These are phyloP conservation scores for Moesziomyces aphidis DNA, from an alignment of 1,284 basidiomycete genomes.

Conservation along the genomic window DNA sequence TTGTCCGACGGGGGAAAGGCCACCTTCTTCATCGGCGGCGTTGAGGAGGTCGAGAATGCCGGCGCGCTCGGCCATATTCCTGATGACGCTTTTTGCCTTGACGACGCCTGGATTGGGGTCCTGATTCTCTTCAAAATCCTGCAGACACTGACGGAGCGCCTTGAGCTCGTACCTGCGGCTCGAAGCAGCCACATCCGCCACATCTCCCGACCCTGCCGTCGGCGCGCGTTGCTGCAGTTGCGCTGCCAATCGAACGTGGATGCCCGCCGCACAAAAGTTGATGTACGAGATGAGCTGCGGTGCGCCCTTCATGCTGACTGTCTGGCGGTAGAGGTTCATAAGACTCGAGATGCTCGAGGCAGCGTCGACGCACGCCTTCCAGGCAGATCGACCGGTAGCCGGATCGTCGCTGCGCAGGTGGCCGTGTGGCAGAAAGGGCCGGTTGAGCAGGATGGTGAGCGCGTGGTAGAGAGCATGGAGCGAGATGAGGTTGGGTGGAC, in stretches of 20 bases:
- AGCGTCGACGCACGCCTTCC: constrained; percentile 59
- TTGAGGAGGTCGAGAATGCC: constrained; percentile 16
- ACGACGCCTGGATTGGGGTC: constrained; percentile 24
- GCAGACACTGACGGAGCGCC: constrained; percentile 17
- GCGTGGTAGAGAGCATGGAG: constrained; percentile 63
- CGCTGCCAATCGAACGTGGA: constrained; percentile 62
- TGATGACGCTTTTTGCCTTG: constrained; percentile 22
- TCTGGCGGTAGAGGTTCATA: constrained; percentile 52
- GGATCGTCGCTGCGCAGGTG: constrained; percentile 32
- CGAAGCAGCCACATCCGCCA: constrained; percentile 4
- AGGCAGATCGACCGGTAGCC: constrained; percentile 38
- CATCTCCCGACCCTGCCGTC: not conserved
- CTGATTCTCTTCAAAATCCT: constrained; percentile 31
- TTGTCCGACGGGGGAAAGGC: constrained; percentile 6
- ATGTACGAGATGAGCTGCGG: constrained; percentile 65
- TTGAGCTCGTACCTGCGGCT: constrained; percentile 24
- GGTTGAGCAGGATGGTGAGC: constrained; percentile 61
- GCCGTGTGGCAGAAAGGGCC: constrained; percentile 61
- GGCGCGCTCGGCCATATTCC: constrained; percentile 26
- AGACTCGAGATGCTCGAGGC: constrained; percentile 56
- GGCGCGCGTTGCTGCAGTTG: constrained; percentile 31
- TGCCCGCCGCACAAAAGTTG: constrained; percentile 64
- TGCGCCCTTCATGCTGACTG: constrained; percentile 61
- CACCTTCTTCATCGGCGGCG: not conserved
- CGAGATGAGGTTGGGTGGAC: constrained; percentile 62